These are phyloP conservation scores for Ceratopteris richardii DNA, from an alignment of 75 land plant genomes.

Conservation along the genomic window DNA sequence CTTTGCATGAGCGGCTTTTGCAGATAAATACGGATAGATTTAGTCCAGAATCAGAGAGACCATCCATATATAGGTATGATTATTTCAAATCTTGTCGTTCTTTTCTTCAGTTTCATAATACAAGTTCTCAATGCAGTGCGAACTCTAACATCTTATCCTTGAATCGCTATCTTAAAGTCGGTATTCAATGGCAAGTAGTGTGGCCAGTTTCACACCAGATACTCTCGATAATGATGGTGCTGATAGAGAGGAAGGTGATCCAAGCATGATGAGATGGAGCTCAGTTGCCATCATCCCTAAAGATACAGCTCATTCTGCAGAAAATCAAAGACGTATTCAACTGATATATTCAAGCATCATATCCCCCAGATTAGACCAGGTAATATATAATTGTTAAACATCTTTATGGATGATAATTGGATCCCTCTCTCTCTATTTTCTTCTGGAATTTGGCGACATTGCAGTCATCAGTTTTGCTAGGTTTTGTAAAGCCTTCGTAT, in stretches of 20 bases:
- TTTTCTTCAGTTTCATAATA: background rate
- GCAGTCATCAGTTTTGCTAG: too few relatives aligned
- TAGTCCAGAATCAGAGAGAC: slow-evolving; percentile 12
- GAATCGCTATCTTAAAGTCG: slow-evolving; percentile 3
- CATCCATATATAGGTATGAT: slow-evolving; percentile 10
- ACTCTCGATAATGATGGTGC: slow-evolving; percentile 18
- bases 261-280: background rate
- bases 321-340: slow-evolving; percentile 5
- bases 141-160: background rate
- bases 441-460: too few relatives aligned
- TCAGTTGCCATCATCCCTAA: slow-evolving; percentile 1
- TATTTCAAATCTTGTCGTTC: too few relatives aligned
- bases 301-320: slow-evolving; percentile 1
- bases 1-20: slow-evolving; percentile 21
- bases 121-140: background rate
- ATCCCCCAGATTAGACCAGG: slow-evolving; percentile 18
- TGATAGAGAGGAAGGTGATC: slow-evolving; percentile 8
- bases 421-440: too few relatives aligned
- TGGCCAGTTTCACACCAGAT: slow-evolving; percentile 30
- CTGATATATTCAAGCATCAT: slow-evolving; percentile 19
- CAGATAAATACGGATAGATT: slow-evolving; percentile 12
- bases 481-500: too few relatives aligned
- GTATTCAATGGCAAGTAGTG: slow-evolving; percentile 32
- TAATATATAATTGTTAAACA: too few relatives aligned
- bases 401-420: too few relatives aligned